Conservation (phyloP, 305 asterid genomes). For the Salvia sclarea region DNA sequence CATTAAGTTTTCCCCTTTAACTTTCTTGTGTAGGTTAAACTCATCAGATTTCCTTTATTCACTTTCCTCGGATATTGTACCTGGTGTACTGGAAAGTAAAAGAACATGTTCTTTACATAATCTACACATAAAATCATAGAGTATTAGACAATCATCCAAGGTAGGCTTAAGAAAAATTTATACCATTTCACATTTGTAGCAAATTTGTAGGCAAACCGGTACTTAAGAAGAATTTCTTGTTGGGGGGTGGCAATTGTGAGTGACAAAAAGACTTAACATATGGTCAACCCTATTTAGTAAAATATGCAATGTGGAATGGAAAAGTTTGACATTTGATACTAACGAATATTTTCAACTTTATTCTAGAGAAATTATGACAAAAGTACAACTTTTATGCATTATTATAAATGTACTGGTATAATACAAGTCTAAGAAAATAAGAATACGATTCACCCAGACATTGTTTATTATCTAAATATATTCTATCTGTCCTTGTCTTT, state of each 20-base stretch:
- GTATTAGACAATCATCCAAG: background rate
- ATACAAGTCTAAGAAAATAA: too few relatives aligned
- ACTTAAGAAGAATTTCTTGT: too few relatives aligned
- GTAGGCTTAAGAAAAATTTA: background rate
- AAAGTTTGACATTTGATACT: background rate
- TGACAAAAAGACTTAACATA: background rate
- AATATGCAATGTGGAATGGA: background rate
- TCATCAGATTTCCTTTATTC: background rate
- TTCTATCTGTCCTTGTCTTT: background rate
- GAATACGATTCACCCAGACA: too few relatives aligned
- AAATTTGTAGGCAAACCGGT: background rate
- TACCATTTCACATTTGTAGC: background rate
- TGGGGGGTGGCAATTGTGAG: background rate
- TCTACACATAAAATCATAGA: background rate
- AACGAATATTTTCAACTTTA: background rate
- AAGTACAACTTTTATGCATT: too few relatives aligned
- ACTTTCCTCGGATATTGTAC: background rate
- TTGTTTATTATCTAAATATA: too few relatives aligned
- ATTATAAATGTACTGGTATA: too few relatives aligned
- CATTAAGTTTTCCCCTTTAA: background rate
- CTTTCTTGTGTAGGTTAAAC: background rate
- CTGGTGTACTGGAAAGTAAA: background rate
- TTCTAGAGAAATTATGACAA: background rate
- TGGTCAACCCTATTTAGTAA: background rate
- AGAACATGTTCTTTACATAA: background rate